Conservation (phyloP, 1,284 basidiomycete species). For the Pholiota adiposa region DNA sequence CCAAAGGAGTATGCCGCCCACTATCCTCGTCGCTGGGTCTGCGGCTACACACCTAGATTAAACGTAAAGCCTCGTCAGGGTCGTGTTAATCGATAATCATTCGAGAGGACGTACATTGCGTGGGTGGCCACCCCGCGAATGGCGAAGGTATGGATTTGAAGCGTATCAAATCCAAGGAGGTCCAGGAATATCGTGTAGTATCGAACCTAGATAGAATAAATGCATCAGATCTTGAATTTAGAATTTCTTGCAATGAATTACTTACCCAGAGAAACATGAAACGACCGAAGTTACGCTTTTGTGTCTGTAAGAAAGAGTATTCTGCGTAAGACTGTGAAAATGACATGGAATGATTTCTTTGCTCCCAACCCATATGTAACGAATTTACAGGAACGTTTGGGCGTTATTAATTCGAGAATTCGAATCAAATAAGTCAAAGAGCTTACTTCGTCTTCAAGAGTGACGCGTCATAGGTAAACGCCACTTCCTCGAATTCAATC, state of each 20-base stretch:
- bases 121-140: constrained; percentile 34
- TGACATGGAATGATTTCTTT: not conserved
- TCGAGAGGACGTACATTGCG: constrained; percentile 28
- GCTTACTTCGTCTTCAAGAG: constrained; percentile 33
- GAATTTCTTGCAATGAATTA: not conserved
- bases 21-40: constrained; percentile 40
- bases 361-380: constrained; percentile 37
- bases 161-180: constrained; percentile 41
- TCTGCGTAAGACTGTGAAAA: too few species aligned
- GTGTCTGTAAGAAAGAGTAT: constrained; percentile 21
- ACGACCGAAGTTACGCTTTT: constrained; percentile 33
- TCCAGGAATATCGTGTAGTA: constrained; percentile 46
- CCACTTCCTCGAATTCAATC: too few species aligned
- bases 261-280: constrained; percentile 41
- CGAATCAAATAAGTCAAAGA: not conserved
- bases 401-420: not conserved
- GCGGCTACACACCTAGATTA: constrained; percentile 37
- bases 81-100: not conserved
- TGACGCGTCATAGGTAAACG: too few species aligned
- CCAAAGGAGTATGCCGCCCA: constrained; percentile 44
- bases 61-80: not conserved
- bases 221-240: not conserved
- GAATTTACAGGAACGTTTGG: constrained; percentile 24
- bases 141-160: constrained; percentile 45
- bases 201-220: constrained; percentile 35